Evolutionary conservation across 208 protist genomes (phyloP), one percentile per base, ranked within the genome.

Genomic region (Jaenimonas drosophilae): DNA sequence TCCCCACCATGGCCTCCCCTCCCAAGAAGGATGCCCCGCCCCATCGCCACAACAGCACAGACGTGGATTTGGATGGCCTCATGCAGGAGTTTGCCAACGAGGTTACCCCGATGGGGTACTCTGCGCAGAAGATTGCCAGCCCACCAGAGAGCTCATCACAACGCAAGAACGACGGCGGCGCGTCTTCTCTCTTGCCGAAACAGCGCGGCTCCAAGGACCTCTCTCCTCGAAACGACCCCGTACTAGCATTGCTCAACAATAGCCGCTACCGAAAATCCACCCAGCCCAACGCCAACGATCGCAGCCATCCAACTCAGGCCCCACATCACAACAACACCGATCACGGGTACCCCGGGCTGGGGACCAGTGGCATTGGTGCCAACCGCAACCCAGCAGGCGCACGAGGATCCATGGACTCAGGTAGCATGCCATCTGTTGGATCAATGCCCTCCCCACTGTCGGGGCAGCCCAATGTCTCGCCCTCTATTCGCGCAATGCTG

Each of bases 41-140:
- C n/a, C n/a, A n/a, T n/a, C n/a, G n/a, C n/a, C n/a, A n/a, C n/a
- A 34, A 43, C 16, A 58, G 64, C 33, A 34, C 42, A 16, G 64
- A 70, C 7, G 50, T 86, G 17, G 68, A 76, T 54, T 49, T 91
- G 20, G 76, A 91, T 55, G 46, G 62, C 20, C 61, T 91, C 4
- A 66, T 87, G 64, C 58, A 83, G 27, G 81, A 91, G 39, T 82
- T 87, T 47, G 67, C 76, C 4, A 57, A 54, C 7, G 81, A 91
- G 49, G 56, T 91, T 31, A 52, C 67, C n/a, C 51, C 62, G 21
- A 40, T 84, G 6, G 75, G 74, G 7, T 42, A 79, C 17, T 31
- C 52, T 45, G 38, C 66, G 7, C 48, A 61, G 27, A 67, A 70
- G 49, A 44, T 43, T 24, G 49, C 12, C 14, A 45, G n/a, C 7